These are phyloP conservation scores for Dioszegia aurantiaca DNA, from an alignment of 768 basidiomycete genomes.

Conservation along the genomic window DNA sequence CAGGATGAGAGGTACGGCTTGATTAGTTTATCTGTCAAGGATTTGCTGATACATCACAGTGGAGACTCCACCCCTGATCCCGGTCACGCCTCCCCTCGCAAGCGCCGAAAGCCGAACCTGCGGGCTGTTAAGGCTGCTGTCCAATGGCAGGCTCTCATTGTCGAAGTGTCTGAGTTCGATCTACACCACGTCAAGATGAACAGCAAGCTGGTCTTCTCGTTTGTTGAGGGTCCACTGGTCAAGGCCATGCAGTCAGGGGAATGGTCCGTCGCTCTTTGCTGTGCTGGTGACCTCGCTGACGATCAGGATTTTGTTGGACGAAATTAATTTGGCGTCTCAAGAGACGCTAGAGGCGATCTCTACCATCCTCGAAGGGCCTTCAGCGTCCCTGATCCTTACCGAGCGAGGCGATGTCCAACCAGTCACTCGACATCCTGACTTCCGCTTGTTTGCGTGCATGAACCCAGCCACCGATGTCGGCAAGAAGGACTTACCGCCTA, in stretches of 20 bases:
- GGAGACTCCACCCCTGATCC: not conserved
- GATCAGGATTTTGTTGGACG: constrained; percentile 84
- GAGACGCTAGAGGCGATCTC: constrained; percentile 93
- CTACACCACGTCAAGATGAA: constrained; percentile 78
- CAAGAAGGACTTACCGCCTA: constrained; percentile 91
- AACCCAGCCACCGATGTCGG: constrained; percentile 98
- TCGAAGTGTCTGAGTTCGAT: constrained; percentile 74
- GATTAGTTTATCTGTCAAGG: constrained; percentile 14
- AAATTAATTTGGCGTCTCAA: constrained; percentile 88
- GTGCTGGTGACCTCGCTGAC: not conserved
- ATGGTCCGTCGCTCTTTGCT: constrained; percentile 63
- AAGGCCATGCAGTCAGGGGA: constrained; percentile 82
- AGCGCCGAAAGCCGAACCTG: constrained; percentile 66
- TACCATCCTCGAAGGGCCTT: constrained; percentile 76
- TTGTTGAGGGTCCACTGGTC: constrained; percentile 93
- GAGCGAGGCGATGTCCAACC: constrained; percentile 89
- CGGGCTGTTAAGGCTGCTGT: constrained; percentile 45
- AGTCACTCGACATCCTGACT: constrained; percentile 86
- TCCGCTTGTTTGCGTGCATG: constrained; percentile 98
- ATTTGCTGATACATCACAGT: not conserved
- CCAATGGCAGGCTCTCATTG: constrained; percentile 68
- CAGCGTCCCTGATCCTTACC: constrained; percentile 83
- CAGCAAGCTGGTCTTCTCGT: constrained; percentile 87
- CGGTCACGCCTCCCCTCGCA: constrained; percentile 59
- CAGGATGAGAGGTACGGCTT: constrained; percentile 25